These are phyloP conservation scores for Globisporangium cylindrosporum DNA, from an alignment of 352 stramenopile genomes.

Conservation along the genomic window DNA sequence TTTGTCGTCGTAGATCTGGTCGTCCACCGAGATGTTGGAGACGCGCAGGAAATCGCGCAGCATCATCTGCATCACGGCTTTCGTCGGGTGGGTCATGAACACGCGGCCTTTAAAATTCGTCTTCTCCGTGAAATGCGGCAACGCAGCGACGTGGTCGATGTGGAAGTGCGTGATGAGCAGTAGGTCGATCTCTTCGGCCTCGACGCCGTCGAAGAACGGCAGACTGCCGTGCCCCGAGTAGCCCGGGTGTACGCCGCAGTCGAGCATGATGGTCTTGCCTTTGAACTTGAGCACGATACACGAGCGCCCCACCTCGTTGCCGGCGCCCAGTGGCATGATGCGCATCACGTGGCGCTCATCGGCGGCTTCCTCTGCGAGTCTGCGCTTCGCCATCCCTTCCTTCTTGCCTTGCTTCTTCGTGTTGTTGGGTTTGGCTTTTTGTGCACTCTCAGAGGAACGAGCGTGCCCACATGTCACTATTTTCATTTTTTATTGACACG, in stretches of 20 bases:
- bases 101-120: conserved; percentile 97
- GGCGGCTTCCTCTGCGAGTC: conserved; percentile 62
- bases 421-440: background rate
- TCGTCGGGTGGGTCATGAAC: conserved; percentile 99
- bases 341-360: conserved; percentile 90
- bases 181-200: conserved; percentile 95
- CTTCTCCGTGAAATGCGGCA: conserved; percentile 99
- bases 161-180: conserved; percentile 99
- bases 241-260: conserved; percentile 88
- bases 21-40: conserved; percentile 92
- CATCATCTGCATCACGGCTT: conserved; percentile 98
- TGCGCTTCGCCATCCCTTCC: conserved; percentile 64
- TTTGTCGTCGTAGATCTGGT: conserved; percentile 92
- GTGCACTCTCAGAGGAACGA: background rate
- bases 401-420: background rate
- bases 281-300: conserved; percentile 99
- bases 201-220: conserved; percentile 98
- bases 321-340: conserved; percentile 95
- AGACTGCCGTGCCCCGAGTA: conserved; percentile 97
- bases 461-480: background rate
- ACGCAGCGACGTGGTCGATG: conserved; percentile 98
- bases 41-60: conserved; percentile 97
- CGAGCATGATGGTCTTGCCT: conserved; percentile 97
- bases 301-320: conserved; percentile 99
- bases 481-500: background rate